phyloP scores from a whole-genome alignment of 495 filamentous ascomycete genomes.

The Astrocystis sublimbata region DNA sequence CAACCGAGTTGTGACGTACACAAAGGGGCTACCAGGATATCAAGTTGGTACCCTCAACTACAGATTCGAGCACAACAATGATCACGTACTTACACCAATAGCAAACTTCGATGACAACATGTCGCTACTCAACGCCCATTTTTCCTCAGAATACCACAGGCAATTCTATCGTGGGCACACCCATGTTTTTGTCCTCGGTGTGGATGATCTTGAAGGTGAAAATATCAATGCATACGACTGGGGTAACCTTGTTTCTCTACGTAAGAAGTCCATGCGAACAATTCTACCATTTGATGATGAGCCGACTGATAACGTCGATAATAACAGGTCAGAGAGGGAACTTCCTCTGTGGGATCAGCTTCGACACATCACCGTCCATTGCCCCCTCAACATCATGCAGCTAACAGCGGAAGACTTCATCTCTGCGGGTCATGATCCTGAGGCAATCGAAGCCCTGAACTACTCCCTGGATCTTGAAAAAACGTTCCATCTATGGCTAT shows the following conservation, averaged over 20 bases:
- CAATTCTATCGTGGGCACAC: conserved; percentile 19
- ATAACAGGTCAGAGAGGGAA: conserved; percentile 8
- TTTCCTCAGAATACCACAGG: conserved; percentile 14
- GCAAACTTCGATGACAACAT: conserved; percentile 7
- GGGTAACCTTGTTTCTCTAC: conserved; percentile 19
- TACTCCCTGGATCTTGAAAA: conserved; percentile 25
- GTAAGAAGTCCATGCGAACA: background rate
- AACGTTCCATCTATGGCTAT: conserved; percentile 28
- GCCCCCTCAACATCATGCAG: conserved; percentile 22
- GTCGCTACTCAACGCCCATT: conserved; percentile 8
- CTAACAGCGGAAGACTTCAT: conserved; percentile 18
- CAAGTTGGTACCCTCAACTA: conserved; percentile 10
- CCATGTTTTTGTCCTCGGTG: conserved; percentile 25
- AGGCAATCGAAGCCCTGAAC: conserved; percentile 16
- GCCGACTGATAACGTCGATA: background rate
- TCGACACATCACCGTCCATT: conserved; percentile 27
- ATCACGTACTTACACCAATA: conserved; percentile 22
- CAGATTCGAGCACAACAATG: conserved; percentile 9
- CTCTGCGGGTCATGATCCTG: background rate
- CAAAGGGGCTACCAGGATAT: background rate
- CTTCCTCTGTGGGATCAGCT: conserved; percentile 2
- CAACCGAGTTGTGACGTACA: conserved; percentile 25
- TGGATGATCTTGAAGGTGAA: background rate
- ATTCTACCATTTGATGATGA: conserved; percentile 33
- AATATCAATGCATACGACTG: background rate